phyloP scores from a whole-genome alignment of 1,284 basidiomycete genomes.

The Tylopilus sp. region DNA sequence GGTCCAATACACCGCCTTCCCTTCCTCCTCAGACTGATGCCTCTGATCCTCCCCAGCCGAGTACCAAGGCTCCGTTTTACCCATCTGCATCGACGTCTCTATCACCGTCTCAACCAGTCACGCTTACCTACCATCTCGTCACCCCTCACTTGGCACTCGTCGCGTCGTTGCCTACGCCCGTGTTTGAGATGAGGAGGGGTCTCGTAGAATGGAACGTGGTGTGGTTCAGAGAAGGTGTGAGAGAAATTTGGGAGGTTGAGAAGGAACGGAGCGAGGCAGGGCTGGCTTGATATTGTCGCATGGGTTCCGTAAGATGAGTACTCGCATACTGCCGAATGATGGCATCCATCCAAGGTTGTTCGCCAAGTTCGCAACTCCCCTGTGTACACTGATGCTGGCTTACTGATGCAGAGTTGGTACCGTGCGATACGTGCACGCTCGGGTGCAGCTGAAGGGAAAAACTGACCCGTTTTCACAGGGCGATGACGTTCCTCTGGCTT shows the following conservation, averaged over 20 bases:
- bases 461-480: too few species aligned
- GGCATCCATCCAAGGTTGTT: too few species aligned
- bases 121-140: constrained; percentile 84
- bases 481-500: too few species aligned
- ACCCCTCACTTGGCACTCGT: constrained; percentile 80
- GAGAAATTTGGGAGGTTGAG: constrained; percentile 73
- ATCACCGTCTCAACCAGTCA: constrained; percentile 61
- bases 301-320: neutral
- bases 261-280: constrained; percentile 48
- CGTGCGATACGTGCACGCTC: too few species aligned
- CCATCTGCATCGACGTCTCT: constrained; percentile 49
- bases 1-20: constrained; percentile 36
- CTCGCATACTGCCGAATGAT: constrained; percentile 3
- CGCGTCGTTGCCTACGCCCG: constrained; percentile 74
- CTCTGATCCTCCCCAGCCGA: neutral
- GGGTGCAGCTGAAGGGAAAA: too few species aligned
- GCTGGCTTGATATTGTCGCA: constrained; percentile 6
- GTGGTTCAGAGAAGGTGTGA: constrained; percentile 76
- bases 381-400: too few species aligned
- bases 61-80: constrained; percentile 24
- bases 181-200: constrained; percentile 75
- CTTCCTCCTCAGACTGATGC: neutral
- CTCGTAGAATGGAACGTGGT: constrained; percentile 93
- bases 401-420: too few species aligned
- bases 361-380: neutral